Conservation (phyloP, 768 basidiomycete species). For the Pisolithus tinctorius region DNA sequence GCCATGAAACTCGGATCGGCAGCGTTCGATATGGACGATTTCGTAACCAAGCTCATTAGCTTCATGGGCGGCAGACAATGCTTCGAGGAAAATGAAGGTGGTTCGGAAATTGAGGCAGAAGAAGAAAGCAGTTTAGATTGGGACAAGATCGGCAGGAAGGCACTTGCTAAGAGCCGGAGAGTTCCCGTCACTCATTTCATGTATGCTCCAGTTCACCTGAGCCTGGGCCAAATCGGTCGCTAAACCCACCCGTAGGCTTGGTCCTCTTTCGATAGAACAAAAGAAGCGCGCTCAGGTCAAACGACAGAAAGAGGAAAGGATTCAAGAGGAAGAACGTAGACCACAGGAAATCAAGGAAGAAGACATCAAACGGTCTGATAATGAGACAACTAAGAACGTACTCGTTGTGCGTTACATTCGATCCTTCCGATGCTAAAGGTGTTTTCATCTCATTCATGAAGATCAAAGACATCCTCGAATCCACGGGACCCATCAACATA, state of each 20-base stretch:
- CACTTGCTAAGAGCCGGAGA: slow-evolving; percentile 71
- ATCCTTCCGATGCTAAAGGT: not conserved
- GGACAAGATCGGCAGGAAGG: slow-evolving; percentile 81
- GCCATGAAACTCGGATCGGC: slow-evolving; percentile 84
- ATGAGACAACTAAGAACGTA: slow-evolving; percentile 89
- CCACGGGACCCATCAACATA: slow-evolving; percentile 56
- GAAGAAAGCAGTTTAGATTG: slow-evolving; percentile 59
- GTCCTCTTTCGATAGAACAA: slow-evolving; percentile 81
- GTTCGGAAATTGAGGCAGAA: slow-evolving; percentile 48
- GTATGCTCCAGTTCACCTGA: slow-evolving; percentile 37
- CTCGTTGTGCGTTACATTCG: slow-evolving; percentile 44
- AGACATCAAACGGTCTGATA: slow-evolving; percentile 76
- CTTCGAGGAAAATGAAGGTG: slow-evolving; percentile 37
- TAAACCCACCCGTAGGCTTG: slow-evolving; percentile 57
- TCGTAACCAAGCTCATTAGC: slow-evolving; percentile 63
- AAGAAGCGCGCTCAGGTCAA: slow-evolving; percentile 62
- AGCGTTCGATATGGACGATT: slow-evolving; percentile 90
- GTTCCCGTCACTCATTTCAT: slow-evolving; percentile 85
- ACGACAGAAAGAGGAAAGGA: slow-evolving; percentile 65
- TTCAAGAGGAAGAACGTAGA: slow-evolving; percentile 56
- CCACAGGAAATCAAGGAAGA: slow-evolving; percentile 81
- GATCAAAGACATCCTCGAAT: slow-evolving; percentile 55
- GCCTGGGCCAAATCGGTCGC: not conserved
- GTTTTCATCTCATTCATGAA: slow-evolving; percentile 22
- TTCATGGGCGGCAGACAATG: slow-evolving; percentile 70